Evolutionary conservation across 2,329 filamentous ascomycete species (phyloP), one percentile per base, ranked within the genome.

Genomic region (Botrytis cinerea): DNA sequence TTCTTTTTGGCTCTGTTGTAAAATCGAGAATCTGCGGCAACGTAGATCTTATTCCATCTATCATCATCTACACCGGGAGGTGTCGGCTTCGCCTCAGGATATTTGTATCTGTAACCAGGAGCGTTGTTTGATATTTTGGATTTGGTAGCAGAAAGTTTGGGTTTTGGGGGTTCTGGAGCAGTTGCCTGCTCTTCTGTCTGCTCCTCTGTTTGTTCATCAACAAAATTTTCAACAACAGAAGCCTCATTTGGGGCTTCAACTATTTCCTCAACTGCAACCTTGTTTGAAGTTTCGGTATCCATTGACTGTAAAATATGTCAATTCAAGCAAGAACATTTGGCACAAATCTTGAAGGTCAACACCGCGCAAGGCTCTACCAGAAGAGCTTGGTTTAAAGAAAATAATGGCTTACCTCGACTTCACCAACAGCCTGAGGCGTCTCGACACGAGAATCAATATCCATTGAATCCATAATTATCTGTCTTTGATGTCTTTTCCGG

Each of bases 1-100:
- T 74, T 77, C 73, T 79, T 80, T 32, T 76, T 74, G 64, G 79
- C 70, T 45, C 76, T 75, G 45, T 81, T 80, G 71, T 81, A 81
- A 45, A 80, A 77, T 10, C 78, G 73, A 20, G 78, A 80, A 68
- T 81, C 80, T 38, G 80, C 80, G 22, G 78, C 78, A 7, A 78
- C 81, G 51, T 78, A 81, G 5, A 78, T 75, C 62, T 79, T 79
- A 60, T 81, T 80, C 80, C 80, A 81, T 20, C 76, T 74, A 14
- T 72, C 68, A 66, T 80, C 78, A 38, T 78, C 76, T 45, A 80
- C 77, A n/a, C 78, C 79, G 28, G 73, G 73, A 8, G 80, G 80
- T 35, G 78, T 80, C 14, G 80, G 80, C 18, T 71, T 72, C 6
- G 80, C 79, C 64, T 81, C 75, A 8, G 77, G 77, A 67, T 81